A percentile compares a stretch with the other conserved stretches of the same genome.
Evolutionary conservation across 2,329 filamentous ascomycete genomes (phyloP).

Genomic region (Fusarium clavum): DNA sequence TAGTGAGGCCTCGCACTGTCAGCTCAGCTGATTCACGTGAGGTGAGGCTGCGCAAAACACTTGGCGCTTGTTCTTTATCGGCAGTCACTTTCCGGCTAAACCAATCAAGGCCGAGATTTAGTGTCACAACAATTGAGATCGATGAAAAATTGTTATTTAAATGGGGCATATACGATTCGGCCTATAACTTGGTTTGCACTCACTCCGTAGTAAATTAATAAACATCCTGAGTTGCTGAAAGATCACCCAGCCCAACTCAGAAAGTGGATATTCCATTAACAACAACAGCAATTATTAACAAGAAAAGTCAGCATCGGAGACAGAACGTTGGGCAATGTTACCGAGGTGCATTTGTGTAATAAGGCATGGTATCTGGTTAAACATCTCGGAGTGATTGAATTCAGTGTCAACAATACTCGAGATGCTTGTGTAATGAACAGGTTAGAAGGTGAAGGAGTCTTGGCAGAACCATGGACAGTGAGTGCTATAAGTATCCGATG

Average conservation of each 20-base stretch:
- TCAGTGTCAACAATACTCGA: too few relatives aligned
- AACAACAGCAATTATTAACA: not conserved
- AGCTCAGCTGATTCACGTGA: slow-evolving; percentile 29
- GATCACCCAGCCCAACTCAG: too few relatives aligned
- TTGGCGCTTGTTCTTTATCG: not conserved
- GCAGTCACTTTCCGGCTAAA: slow-evolving; percentile 10
- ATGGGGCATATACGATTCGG: not conserved
- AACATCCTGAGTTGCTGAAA: too few relatives aligned
- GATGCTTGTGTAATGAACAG: too few relatives aligned
- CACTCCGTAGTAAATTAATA: too few relatives aligned
- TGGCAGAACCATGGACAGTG: accelerated
- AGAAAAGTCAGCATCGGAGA: too few relatives aligned
- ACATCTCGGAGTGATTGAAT: too few relatives aligned
- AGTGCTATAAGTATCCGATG: not conserved
- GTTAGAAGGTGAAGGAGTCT: too few relatives aligned
- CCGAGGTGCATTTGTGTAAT: too few relatives aligned
- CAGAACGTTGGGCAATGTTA: too few relatives aligned
- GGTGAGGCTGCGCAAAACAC: slow-evolving; percentile 27
- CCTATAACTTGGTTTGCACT: not conserved
- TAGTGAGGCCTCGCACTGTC: slow-evolving; percentile 13
- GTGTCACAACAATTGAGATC: not conserved
- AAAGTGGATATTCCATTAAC: too few relatives aligned
- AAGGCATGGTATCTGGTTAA: too few relatives aligned
- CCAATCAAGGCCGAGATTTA: slow-evolving; percentile 9
- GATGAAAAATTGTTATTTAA: not conserved